These are phyloP conservation scores for Pichia phayaonensis DNA, from an alignment of 805 yeast species.

Conservation along the genomic window DNA sequence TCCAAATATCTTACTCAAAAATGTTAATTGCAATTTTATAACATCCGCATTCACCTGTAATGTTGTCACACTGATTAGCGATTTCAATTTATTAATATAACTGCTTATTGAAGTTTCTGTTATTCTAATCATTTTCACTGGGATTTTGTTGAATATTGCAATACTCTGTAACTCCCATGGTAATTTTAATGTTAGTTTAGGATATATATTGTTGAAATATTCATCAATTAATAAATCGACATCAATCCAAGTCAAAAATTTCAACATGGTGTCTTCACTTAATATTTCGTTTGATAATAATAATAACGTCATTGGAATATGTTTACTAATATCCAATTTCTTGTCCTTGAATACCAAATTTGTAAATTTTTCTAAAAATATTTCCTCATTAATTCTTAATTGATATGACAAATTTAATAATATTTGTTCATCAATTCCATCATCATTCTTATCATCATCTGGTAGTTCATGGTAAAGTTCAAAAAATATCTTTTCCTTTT, in stretches of 20 bases:
- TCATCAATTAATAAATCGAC: neutral
- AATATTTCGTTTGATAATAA: conserved; percentile 10
- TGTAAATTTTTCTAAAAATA: neutral
- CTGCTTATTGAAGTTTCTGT: neutral
- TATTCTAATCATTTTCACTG: neutral
- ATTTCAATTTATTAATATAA: neutral
- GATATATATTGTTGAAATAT: conserved; percentile 7
- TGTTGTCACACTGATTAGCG: neutral
- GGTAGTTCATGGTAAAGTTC: neutral
- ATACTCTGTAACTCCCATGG: conserved; percentile 15
- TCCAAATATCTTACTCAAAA: conserved; percentile 4
- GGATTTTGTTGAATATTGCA: conserved; percentile 6
- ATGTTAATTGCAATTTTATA: conserved; percentile 5
- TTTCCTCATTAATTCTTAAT: neutral
- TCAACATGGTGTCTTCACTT: neutral
- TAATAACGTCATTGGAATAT: conserved; percentile 5
- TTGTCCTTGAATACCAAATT: neutral
- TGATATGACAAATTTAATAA: conserved; percentile 9
- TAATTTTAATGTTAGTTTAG: neutral
- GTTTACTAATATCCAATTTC: neutral
- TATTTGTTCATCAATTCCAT: conserved; percentile 6
- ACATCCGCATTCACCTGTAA: conserved; percentile 10
- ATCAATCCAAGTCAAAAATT: neutral
- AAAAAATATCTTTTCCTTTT: neutral
- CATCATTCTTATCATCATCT: neutral